Base-by-base conservation (phyloP, 345 rosid genomes). In the Raphanus sativus region DNA sequence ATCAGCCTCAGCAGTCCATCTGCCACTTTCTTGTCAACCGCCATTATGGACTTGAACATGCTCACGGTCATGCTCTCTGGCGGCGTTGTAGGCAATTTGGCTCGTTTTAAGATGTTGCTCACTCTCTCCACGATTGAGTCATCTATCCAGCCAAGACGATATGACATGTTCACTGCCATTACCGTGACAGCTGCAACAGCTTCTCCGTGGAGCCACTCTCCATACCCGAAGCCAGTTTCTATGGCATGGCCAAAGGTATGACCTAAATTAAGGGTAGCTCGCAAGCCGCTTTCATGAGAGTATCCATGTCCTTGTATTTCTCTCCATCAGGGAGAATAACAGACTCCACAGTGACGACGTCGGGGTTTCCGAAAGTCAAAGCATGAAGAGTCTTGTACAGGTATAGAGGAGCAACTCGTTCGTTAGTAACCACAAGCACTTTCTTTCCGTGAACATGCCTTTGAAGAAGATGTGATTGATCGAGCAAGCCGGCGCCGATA, bases 101-200 rank as follows among this genome's bases (percentile, higher is more conserved):
- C 93, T 68, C 81, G 85, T 65, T 78, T 64, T 73, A 93, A 70
- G 79, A 95, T 96, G 64, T 81, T 84, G 67, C 80, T 75, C 34
- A 88, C 88, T 65, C 97, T 87, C 65, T 86, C 84, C 30, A 96
- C 97, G 8, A 96, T 85, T 2, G 93, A 87, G 50, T 88, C 85
- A 30, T 96, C 98, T 29, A 96, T 91, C 99, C 99, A 96, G 75
- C 99, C 98, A 65, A 93, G 98, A 72, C 97, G 94, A 82, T 89
- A 82, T 69, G 99, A 95, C 98, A 95, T 87, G 88, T 95, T 96
- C 82, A 89, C 97, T 54, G 99, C 99, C 99, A 96, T 93, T 59
- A 92, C 99, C 82, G 17, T 91, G 86, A 98, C 99, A 81, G 94
- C 96, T 8, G 98, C 96, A 81, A 95, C 90, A 82, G 99, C 99